Evolutionary conservation across 176 grass and related monocot species (phyloP).

Genomic region (Carex scoparia): DNA sequence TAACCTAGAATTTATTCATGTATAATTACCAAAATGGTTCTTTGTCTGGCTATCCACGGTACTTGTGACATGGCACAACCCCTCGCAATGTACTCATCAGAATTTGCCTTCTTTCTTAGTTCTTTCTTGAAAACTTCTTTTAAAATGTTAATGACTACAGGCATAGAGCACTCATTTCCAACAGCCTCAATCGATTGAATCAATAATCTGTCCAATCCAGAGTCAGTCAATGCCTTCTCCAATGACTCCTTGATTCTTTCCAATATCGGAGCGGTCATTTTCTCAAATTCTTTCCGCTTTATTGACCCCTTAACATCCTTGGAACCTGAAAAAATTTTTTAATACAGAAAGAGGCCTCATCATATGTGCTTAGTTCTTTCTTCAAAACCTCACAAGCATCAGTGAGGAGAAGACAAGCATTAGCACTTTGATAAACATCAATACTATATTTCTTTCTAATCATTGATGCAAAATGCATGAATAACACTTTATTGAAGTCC

Average conservation of each 20-base stretch:
- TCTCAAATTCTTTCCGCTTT: constrained; percentile 70
- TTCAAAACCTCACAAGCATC: constrained; percentile 66
- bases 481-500: constrained; percentile 69
- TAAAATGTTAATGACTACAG: constrained; percentile 59
- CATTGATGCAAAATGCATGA: constrained; percentile 48
- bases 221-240: constrained; percentile 51
- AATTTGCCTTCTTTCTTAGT: constrained; percentile 46
- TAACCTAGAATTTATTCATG: not conserved
- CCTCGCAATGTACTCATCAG: constrained; percentile 62
- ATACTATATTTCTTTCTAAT: constrained; percentile 60
- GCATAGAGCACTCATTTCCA: constrained; percentile 71
- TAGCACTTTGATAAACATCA: constrained; percentile 68
- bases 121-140: constrained; percentile 65
- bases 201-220: constrained; percentile 28
- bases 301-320: constrained; percentile 72
- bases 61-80: constrained; percentile 44
- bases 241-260: constrained; percentile 56
- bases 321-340: constrained; percentile 65
- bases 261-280: constrained; percentile 48
- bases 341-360: constrained; percentile 56
- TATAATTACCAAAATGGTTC: not conserved
- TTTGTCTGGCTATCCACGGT: not conserved
- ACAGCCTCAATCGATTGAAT: constrained; percentile 65
- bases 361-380: constrained; percentile 60
- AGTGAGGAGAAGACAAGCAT: constrained; percentile 36